Percentiles rank a stretch among this genome's conserved stretches.
Evolutionary conservation across 1,284 basidiomycete species (phyloP).

Genomic region (Sanghuangporus sanghuang): DNA sequence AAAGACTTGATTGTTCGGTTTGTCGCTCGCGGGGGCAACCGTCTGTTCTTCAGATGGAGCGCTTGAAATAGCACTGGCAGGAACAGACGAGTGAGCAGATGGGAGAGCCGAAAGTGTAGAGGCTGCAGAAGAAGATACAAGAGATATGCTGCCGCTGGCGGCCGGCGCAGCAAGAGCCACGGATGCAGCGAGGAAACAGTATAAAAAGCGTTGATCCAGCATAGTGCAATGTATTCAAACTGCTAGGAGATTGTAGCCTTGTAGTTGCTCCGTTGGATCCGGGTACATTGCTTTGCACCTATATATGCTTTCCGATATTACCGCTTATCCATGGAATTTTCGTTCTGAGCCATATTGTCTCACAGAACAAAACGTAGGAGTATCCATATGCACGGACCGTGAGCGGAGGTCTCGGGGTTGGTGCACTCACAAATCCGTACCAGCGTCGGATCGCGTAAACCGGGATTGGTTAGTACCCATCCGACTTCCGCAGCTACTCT

Average conservation of each 20-base stretch:
- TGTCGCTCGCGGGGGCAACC: slow-evolving; percentile 41
- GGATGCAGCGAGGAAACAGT: slow-evolving; percentile 4
- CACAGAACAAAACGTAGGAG: not conserved
- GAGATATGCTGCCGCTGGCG: not conserved
- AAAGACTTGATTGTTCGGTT: slow-evolving; percentile 47
- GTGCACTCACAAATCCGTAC: not conserved
- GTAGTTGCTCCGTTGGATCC: not conserved
- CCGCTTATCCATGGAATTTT: not conserved
- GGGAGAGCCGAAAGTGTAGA: not conserved
- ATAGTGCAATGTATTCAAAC: not conserved
- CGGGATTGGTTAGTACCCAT: not conserved
- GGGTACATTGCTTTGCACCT: not conserved
- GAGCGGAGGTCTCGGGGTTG: not conserved
- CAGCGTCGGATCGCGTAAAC: not conserved
- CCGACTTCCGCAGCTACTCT: not conserved
- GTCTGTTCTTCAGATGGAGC: slow-evolving; percentile 27
- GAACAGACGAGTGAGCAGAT: slow-evolving; percentile 6
- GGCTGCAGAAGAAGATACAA: not conserved
- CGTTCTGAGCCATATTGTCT: not conserved
- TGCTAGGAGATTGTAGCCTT: not conserved
- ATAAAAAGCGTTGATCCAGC: slow-evolving; percentile 2
- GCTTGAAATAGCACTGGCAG: not conserved
- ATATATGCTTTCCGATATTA: not conserved
- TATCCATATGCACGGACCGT: not conserved
- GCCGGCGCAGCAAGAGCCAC: slow-evolving; percentile 8